Percentiles rank a stretch among this genome's conserved stretches.
Evolutionary conservation across 768 basidiomycete genomes (phyloP).

Genomic region (Russula ochroleuca): DNA sequence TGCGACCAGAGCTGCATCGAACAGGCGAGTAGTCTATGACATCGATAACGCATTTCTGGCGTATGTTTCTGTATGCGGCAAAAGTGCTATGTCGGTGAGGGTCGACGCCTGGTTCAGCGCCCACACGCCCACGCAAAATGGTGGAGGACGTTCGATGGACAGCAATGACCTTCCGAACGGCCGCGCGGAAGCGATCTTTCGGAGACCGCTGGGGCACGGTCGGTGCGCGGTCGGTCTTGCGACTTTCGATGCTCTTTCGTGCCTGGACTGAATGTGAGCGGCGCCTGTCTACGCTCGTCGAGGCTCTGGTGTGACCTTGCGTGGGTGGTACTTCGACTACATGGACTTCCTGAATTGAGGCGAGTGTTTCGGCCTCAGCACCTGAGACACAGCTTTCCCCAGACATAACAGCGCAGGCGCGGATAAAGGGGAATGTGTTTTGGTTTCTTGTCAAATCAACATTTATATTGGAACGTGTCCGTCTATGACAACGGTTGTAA

Average conservation of each 20-base stretch:
- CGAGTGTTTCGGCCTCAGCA: slow-evolving; percentile 13
- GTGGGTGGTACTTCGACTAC: not conserved
- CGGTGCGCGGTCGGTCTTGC: not conserved
- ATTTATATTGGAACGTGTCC: too few relatives aligned
- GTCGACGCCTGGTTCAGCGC: slow-evolving; percentile 70
- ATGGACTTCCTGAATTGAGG: slow-evolving; percentile 10
- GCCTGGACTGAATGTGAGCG: not conserved
- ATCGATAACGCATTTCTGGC: slow-evolving; percentile 60
- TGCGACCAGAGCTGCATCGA: slow-evolving; percentile 48
- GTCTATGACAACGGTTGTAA: not conserved
- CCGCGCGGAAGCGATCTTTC: slow-evolving; percentile 48
- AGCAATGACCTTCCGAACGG: slow-evolving; percentile 59
- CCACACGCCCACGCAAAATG: slow-evolving; percentile 40
- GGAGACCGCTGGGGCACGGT: slow-evolving; percentile 34
- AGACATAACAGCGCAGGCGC: slow-evolving; percentile 6
- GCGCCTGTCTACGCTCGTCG: not conserved
- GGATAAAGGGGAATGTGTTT: not conserved
- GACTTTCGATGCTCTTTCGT: not conserved
- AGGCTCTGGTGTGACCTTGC: not conserved
- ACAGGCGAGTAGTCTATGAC: slow-evolving; percentile 61
- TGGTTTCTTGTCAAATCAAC: too few relatives aligned
- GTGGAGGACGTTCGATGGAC: slow-evolving; percentile 51
- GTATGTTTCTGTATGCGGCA: slow-evolving; percentile 52
- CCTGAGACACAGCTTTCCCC: slow-evolving; percentile 14
- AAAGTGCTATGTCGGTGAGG: slow-evolving; percentile 57